These are phyloP conservation scores for Gastrolobium bilobum DNA, from an alignment of 306 rosid genomes.

Conservation along the genomic window DNA sequence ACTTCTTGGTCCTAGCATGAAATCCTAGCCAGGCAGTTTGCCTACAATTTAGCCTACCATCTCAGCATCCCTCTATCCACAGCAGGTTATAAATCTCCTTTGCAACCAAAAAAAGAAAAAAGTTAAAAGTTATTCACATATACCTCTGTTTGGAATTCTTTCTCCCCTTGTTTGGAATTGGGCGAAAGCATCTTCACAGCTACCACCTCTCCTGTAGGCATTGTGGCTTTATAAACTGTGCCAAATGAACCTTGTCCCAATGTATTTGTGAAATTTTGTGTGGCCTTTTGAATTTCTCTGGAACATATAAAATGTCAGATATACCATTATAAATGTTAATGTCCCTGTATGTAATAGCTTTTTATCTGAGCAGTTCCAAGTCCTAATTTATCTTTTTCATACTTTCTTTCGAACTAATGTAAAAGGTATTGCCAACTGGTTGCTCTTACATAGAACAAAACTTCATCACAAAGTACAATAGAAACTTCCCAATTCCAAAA, in stretches of 20 bases:
- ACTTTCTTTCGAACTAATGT: background rate
- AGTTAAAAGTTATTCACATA: background rate
- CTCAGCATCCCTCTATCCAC: too few species aligned
- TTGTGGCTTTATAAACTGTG: constrained; percentile 48
- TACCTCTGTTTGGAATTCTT: constrained; percentile 87
- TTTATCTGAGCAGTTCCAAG: background rate
- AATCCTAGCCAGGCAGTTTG: too few species aligned
- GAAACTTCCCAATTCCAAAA: constrained; percentile 10
- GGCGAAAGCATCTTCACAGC: constrained; percentile 54
- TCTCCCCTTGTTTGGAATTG: constrained; percentile 85
- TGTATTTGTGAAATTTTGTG: constrained; percentile 47
- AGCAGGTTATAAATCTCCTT: too few species aligned
- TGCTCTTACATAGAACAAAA: constrained; percentile 6
- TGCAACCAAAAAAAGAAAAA: background rate
- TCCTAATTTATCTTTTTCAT: constrained; percentile 1
- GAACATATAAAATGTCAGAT: constrained; percentile 18
- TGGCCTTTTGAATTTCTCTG: constrained; percentile 52
- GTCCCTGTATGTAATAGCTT: background rate
- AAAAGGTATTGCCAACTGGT: background rate
- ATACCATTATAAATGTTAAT: constrained; percentile 23
- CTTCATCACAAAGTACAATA: constrained; percentile 1
- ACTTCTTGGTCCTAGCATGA: too few species aligned
- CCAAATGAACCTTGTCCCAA: constrained; percentile 58
- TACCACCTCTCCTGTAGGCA: constrained; percentile 51
- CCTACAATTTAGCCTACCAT: too few species aligned